A percentile compares a stretch with the other conserved stretches of the same genome.
phyloP scores from a whole-genome alignment of 2,329 filamentous ascomycete species.

The Dothiorella sarmentorum region DNA sequence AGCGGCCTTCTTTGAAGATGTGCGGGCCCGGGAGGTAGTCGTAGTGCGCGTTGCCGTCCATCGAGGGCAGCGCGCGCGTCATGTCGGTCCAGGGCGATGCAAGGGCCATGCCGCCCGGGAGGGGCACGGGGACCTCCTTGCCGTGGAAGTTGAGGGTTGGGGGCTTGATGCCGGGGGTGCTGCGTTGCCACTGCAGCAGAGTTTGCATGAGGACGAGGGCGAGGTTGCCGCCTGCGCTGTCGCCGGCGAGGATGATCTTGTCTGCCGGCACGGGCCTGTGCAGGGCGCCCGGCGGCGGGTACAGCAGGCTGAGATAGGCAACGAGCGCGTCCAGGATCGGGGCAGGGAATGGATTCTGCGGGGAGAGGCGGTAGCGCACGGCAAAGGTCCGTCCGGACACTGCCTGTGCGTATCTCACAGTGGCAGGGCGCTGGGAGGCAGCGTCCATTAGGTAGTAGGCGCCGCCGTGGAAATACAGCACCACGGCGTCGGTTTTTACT shows the following conservation, averaged over 20 bases:
- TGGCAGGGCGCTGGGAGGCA: slow-evolving; percentile 58
- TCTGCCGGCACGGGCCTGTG: slow-evolving; percentile 63
- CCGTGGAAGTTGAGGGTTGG: slow-evolving; percentile 60
- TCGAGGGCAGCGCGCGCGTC: slow-evolving; percentile 59
- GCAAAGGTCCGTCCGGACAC: slow-evolving; percentile 67
- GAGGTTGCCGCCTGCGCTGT: slow-evolving; percentile 74
- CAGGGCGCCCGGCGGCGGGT: slow-evolving; percentile 64
- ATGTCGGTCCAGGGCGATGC: slow-evolving; percentile 72
- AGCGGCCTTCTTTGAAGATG: slow-evolving; percentile 34
- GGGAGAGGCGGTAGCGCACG: slow-evolving; percentile 71
- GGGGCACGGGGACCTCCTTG: slow-evolving; percentile 53
- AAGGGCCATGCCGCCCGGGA: slow-evolving; percentile 63
- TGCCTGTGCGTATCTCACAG: slow-evolving; percentile 61
- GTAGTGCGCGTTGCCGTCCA: slow-evolving; percentile 51
- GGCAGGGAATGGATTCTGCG: slow-evolving; percentile 70
- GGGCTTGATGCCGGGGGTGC: slow-evolving; percentile 35
- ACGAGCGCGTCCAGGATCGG: slow-evolving; percentile 70
- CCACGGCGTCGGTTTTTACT: slow-evolving; percentile 57
- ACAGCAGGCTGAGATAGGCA: slow-evolving; percentile 69
- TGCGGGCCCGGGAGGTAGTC: slow-evolving; percentile 60
- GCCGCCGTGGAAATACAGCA: slow-evolving; percentile 75
- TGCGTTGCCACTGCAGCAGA: slow-evolving; percentile 59
- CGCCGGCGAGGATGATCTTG: slow-evolving; percentile 69
- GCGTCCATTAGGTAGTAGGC: slow-evolving; percentile 73
- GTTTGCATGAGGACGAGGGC: slow-evolving; percentile 64